A percentile compares a stretch with the other conserved stretches of the same genome.
Conservation (phyloP, 2,329 filamentous ascomycete species). For the Fragosphaeria purpurea region DNA sequence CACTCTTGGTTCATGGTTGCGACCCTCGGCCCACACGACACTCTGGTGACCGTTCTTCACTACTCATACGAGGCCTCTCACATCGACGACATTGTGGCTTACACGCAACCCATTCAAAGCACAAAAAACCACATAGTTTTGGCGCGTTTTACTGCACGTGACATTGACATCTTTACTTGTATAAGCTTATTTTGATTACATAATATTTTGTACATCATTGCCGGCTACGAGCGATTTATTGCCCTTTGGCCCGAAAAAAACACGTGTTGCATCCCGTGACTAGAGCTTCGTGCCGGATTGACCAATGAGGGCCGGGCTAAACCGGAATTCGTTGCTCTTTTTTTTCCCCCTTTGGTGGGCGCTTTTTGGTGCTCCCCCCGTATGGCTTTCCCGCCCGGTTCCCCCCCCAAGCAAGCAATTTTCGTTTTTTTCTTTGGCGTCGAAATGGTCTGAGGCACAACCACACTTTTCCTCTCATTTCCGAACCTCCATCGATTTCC, state of each 20-base stretch:
- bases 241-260: constrained; percentile 6
- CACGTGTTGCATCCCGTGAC: constrained; percentile 12
- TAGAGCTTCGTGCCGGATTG: constrained; percentile 4
- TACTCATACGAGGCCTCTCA: no score
- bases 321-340: constrained; percentile 12
- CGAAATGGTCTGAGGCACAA: constrained; percentile 14
- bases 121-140: no score
- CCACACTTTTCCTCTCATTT: not conserved
- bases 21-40: no score
- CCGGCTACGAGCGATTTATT: constrained; percentile 12
- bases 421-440: constrained; percentile 8
- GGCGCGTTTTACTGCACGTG: no score
- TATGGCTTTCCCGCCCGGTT: constrained; percentile 10
- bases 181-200: no score
- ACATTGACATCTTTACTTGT: no score
- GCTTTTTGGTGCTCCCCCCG: not conserved
- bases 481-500: not conserved
- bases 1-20: no score
- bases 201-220: no score
- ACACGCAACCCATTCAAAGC: no score
- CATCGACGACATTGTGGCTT: no score
- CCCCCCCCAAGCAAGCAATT: constrained; percentile 12
- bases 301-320: constrained; percentile 18
- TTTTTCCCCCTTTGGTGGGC: not conserved
- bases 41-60: no score